Conservation (phyloP, 2,329 filamentous ascomycete genomes). For the Trichoderma simmonsii region DNA sequence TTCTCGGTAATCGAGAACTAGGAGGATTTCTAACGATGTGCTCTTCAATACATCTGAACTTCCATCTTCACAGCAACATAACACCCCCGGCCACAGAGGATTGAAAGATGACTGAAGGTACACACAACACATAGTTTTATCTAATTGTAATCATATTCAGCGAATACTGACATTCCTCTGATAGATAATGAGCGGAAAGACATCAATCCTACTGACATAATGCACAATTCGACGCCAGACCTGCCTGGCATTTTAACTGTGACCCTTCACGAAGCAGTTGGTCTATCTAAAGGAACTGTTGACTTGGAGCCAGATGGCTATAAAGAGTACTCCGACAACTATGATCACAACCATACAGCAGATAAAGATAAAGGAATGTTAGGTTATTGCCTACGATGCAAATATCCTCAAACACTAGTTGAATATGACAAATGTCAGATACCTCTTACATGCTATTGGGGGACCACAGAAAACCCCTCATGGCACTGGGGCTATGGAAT, state of each 20-base stretch:
- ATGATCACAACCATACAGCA: not conserved
- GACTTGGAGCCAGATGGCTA: not conserved
- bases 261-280: not conserved
- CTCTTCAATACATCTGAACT: too few species aligned
- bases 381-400: not conserved
- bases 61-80: too few species aligned
- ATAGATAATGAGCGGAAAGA: too few species aligned
- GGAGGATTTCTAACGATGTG: not conserved
- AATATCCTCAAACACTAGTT: not conserved
- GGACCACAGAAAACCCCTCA: not conserved
- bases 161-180: too few species aligned
- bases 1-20: not conserved
- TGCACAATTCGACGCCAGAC: too few species aligned
- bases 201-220: too few species aligned
- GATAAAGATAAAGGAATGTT: too few species aligned
- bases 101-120: too few species aligned
- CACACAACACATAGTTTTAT: too few species aligned
- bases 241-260: not conserved
- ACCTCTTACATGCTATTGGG: not conserved
- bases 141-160: too few species aligned
- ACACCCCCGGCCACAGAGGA: too few species aligned
- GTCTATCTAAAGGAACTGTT: not conserved
- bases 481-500: not conserved
- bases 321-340: not conserved
- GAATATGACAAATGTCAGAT: not conserved